Evolutionary conservation across 2,329 filamentous ascomycete genomes (phyloP), one percentile per base, ranked within the genome.

Genomic region (Aspergillus fumigatus): DNA sequence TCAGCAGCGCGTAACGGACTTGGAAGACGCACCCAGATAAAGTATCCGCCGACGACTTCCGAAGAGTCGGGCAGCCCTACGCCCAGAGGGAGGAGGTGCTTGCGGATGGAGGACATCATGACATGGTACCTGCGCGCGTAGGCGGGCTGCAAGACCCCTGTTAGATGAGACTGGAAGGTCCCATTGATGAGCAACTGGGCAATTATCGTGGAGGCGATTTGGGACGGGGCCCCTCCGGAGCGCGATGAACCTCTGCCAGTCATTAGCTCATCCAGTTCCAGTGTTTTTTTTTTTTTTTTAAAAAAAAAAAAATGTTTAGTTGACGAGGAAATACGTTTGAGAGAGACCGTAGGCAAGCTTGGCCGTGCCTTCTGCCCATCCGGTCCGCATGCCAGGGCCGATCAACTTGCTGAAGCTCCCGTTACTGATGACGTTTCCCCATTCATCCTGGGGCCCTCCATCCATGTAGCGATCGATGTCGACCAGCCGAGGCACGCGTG

Each of bases 351-450:
- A 80, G 4, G 81, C 80, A 55, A 89, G 74, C 63, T 82, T 85
- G 52, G 80, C 77, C 5, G 85, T 87, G 0, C 83, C 88, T 70
- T 96, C 91, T 1, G 86, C 84, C 92, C 92, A 97, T n/a, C 93
- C 93, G 0, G 89, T 92, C 11, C 93, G 82, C 51, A 89, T 75
- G 0, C 93, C 94, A 0, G 93, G 92, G 0, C 85, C 91, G 27
- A 86, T 82, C 40, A 97, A 85, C 73, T 99, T 99, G 70, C 86
- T 90, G 73, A 97, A 97, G 6, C 88, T 91, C 23, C 89, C 92
- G 70, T 97, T 97, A 66, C 88, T 92, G 38, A 92, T 79, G 9
- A 85, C 83, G 71, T 97, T 87, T 10, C 93, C 92, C 69, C 93
- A 96, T 47, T 79, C 79, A 71, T 85, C 80, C 3, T 77, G 77